Base-by-base conservation (phyloP, 306 rosid genomes). In the Calophaca sinica region DNA sequence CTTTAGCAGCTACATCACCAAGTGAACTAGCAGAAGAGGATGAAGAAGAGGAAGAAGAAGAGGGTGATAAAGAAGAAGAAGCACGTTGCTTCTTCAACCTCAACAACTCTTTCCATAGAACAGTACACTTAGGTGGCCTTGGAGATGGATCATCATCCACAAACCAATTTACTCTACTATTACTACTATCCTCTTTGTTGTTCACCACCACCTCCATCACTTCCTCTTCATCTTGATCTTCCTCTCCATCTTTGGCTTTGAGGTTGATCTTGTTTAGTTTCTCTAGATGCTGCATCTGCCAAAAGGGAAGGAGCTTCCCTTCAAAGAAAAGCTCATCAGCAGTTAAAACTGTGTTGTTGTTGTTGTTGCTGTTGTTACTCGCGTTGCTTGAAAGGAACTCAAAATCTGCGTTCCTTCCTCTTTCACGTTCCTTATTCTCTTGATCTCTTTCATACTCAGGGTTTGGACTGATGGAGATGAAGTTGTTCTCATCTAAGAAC, bases 281-380 rank as follows among this genome's bases (percentile, higher is more conserved):
- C 75, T 96, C 99, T 32, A 87, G 87, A 32, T 89, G 92, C 84
- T 96, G 96, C 87, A 79, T 83, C 83, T 90, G 92, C 90, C 97
- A 85, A 73, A 85, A 96, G 79, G 98, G 99, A 38, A 96, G 93
- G 33, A 96, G 91, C 81, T 90, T 96, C 69, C 98, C 99, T 79
- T 96, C 99, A 69, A 88, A 96, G 89, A 96, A 92, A 76, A 96
- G 97, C 87, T 96, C 98, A 83, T 96, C 99, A 33, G 99, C 99
- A 6, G 88, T 60, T 52, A 87, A 53, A 93, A 96, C 91, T 31
- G 76, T 58, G 62, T 70, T 76, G 31, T 87, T 86, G 79, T 35
- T 46, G 61, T 82, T 58, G 62, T 63, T 76, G 31, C 86, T 86
- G 79, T 35, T 46, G 61, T 83, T 81, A 62, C 81, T 84, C 61